Evolutionary conservation across 257 asterid genomes (phyloP), one percentile per base, ranked within the genome.

Genomic region (Solanum chmielewskii): DNA sequence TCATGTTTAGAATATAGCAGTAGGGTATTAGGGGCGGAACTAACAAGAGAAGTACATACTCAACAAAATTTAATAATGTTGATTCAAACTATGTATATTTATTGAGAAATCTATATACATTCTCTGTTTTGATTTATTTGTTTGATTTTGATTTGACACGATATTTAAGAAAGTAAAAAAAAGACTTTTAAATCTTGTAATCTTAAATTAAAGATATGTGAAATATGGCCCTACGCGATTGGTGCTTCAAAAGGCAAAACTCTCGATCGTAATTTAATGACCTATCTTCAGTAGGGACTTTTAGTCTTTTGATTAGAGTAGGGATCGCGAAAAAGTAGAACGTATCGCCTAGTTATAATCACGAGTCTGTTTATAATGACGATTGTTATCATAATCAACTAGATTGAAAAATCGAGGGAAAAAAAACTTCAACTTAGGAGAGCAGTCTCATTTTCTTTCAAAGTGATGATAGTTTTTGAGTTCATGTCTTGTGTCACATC

Each of bases 261-360:
- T 60, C 29, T 60, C 1, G 0, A 14, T 60, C 29, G 11, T 9
- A 23, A 3, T 60, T 60, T 60, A 14, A 23, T 2, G 7, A 60
- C 14, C 69, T 23, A 0, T 60, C 69, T 60, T 60, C 14, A 60
- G 29, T 60, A 23, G 15, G 3, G 9, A 29, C 29, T 14, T 60
- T 23, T 23, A 23, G 7, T 23, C 69, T 60, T 60, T 60, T 60
- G 29, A 60, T 23, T 60, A 60, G 14, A 23, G 7, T 60, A 60
- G 10, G 10, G 4, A 6, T 16, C 1, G 2, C 0, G 5, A 20
- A 2, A 56, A 0, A 56, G 64, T 4, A 20, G 18, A 56, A 11
- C 2, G 25, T 56, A 56, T 5, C 5, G 5, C 25, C 64, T 13
- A 10, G 0, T 23, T 13, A 62, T 10, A 23, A 6, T 60, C 69